Evolutionary conservation across 208 protist genomes (phyloP).

Genomic region (Angomonas deanei): DNA sequence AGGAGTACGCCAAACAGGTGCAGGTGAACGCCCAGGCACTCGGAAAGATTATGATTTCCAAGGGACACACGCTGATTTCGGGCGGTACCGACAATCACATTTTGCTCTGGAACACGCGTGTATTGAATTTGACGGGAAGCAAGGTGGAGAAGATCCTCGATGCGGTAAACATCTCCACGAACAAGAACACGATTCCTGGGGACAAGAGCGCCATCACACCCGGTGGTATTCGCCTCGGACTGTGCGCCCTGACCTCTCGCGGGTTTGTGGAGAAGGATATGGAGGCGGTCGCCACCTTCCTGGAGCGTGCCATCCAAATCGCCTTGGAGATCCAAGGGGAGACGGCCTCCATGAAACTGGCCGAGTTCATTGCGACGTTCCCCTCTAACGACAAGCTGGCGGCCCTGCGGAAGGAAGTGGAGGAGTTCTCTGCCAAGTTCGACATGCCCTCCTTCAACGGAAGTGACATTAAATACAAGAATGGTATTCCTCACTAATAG

Average conservation of each 20-base stretch:
- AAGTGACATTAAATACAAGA: slow-evolving; percentile 65
- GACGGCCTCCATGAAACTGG: slow-evolving; percentile 46
- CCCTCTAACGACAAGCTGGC: slow-evolving; percentile 25
- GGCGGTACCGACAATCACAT: slow-evolving; percentile 98
- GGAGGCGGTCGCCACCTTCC: slow-evolving; percentile 78
- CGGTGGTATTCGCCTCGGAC: slow-evolving; percentile 93
- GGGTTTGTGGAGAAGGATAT: slow-evolving; percentile 92
- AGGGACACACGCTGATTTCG: slow-evolving; percentile 93
- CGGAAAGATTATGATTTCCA: slow-evolving; percentile 56
- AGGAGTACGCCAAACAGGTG: slow-evolving; percentile 90
- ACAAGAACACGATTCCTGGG: slow-evolving; percentile 97
- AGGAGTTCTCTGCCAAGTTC: slow-evolving; percentile 74
- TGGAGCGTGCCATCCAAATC: slow-evolving; percentile 83
- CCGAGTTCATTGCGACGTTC: slow-evolving; percentile 69
- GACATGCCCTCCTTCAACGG: slow-evolving; percentile 84
- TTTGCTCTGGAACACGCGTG: slow-evolving; percentile 95
- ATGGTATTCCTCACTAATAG: slow-evolving; percentile 31
- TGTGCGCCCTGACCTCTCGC: slow-evolving; percentile 93
- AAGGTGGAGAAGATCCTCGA: slow-evolving; percentile 96
- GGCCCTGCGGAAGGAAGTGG: slow-evolving; percentile 74
- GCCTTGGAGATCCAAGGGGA: slow-evolving; percentile 65
- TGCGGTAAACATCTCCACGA: slow-evolving; percentile 90
- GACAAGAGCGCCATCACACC: slow-evolving; percentile 92
- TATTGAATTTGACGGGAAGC: slow-evolving; percentile 90
- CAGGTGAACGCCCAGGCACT: slow-evolving; percentile 84